Percentiles rank a stretch among this genome's conserved stretches.
Evolutionary conservation across 2,329 filamentous ascomycete species (phyloP).

Genomic region (Eutypa lata): DNA sequence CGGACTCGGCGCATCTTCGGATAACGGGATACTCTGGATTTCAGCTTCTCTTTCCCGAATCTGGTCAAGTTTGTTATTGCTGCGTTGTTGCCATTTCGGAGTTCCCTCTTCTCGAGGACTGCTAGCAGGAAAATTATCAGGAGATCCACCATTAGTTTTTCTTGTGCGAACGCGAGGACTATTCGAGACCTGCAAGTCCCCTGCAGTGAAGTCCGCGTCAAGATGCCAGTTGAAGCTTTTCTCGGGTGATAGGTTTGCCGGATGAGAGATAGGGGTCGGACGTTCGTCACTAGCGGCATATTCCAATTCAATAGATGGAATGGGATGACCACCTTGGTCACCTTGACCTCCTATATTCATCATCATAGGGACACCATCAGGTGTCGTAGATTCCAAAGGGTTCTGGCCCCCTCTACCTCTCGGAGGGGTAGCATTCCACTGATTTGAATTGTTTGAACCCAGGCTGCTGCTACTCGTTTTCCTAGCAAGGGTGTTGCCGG

Average conservation of each 20-base stretch:
- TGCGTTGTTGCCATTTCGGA: constrained; percentile 23
- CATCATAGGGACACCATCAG: neutral
- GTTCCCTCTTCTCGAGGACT: constrained; percentile 6
- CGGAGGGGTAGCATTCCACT: constrained; percentile 8
- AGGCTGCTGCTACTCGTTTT: constrained; percentile 34
- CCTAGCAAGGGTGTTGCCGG: constrained; percentile 27
- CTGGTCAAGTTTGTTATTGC: constrained; percentile 33
- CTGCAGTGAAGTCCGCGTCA: constrained; percentile 56
- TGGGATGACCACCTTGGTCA: constrained; percentile 3
- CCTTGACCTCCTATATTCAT: constrained; percentile 4
- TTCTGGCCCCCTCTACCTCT: constrained; percentile 9
- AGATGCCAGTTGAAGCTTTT: constrained; percentile 55
- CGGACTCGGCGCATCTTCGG: constrained; percentile 13
- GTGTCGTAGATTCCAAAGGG: neutral
- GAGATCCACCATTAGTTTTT: constrained; percentile 23
- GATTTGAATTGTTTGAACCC: constrained; percentile 19
- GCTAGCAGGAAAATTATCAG: constrained; percentile 2
- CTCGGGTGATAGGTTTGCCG: constrained; percentile 36
- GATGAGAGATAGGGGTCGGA: constrained; percentile 17
- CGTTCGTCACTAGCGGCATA: constrained; percentile 13
- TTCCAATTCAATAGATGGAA: constrained; percentile 25
- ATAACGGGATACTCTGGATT: constrained; percentile 21
- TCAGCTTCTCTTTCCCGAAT: constrained; percentile 33
- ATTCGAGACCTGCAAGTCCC: constrained; percentile 52
- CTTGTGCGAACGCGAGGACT: constrained; percentile 49